Percentiles rank a stretch among this genome's conserved stretches.
Conservation (phyloP, 352 stramenopile genomes). For the Lagenidium giganteum region DNA sequence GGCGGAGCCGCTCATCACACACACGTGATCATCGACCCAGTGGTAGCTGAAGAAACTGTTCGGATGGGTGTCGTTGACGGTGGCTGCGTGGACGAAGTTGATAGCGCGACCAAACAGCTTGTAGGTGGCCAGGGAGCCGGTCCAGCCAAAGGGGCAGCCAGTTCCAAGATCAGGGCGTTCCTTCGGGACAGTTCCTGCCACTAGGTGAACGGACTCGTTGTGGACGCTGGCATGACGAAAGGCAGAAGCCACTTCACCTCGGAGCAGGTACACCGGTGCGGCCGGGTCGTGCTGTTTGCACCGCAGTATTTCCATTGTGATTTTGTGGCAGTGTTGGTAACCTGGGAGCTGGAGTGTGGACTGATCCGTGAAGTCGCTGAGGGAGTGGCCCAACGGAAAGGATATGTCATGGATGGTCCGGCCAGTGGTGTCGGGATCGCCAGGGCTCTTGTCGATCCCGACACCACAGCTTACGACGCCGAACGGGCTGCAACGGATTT, state of each 20-base stretch:
- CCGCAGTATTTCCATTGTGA: slow-evolving; percentile 1
- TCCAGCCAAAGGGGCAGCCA: slow-evolving; percentile 12
- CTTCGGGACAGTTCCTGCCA: background rate
- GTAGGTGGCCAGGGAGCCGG: slow-evolving; percentile 5
- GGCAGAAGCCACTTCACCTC: slow-evolving; percentile 8
- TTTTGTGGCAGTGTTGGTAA: slow-evolving; percentile 3
- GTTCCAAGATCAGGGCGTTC: slow-evolving; percentile 3
- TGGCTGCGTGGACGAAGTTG: slow-evolving; percentile 6
- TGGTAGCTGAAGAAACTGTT: slow-evolving; percentile 9
- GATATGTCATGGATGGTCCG: slow-evolving; percentile 16
- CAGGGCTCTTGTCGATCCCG: slow-evolving; percentile 7
- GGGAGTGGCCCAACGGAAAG: background rate
- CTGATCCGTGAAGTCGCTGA: slow-evolving; percentile 11
- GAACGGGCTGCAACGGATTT: slow-evolving; percentile 3
- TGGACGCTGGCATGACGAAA: slow-evolving; percentile 12
- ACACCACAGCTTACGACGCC: no score
- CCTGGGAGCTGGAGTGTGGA: background rate
- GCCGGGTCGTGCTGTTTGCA: background rate
- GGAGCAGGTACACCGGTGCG: background rate
- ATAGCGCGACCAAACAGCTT: slow-evolving; percentile 10
- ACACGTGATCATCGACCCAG: slow-evolving; percentile 21
- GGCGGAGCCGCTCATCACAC: no score
- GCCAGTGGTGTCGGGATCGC: background rate
- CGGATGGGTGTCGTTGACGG: background rate
- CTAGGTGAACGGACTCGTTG: slow-evolving; percentile 3